Evolutionary conservation across 2,329 filamentous ascomycete species (phyloP).

Genomic region (Phaeosphaeriaceae sp.): DNA sequence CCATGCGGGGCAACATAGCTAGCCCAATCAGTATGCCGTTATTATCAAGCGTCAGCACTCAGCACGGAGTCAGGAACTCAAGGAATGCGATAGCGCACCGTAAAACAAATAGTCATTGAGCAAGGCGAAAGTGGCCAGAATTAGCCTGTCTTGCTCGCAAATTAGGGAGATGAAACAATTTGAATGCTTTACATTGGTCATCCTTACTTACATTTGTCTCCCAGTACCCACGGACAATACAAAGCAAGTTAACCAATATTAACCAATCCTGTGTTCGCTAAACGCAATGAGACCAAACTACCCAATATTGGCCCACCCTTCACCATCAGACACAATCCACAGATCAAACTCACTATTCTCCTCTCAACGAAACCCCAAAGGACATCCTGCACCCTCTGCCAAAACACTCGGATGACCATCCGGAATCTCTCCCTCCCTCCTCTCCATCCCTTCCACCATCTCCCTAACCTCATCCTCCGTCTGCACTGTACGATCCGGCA

Average conservation of each 20-base stretch:
- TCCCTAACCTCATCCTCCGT: conserved; percentile 13
- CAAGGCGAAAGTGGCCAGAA: too few relatives aligned
- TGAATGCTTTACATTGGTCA: too few relatives aligned
- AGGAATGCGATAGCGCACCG: too few relatives aligned
- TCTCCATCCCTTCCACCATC: conserved; percentile 12
- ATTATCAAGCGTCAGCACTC: neutral
- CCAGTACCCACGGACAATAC: too few relatives aligned
- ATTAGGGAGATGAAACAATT: too few relatives aligned
- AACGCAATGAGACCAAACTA: neutral
- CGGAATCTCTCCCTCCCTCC: conserved; percentile 13
- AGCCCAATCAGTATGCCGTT: neutral
- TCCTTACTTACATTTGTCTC: too few relatives aligned
- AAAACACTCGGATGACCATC: conserved; percentile 12
- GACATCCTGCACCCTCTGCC: conserved; percentile 11
- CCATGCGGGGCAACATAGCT: neutral
- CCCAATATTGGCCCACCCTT: neutral
- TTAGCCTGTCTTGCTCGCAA: too few relatives aligned
- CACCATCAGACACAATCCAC: neutral
- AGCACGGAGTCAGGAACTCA: too few relatives aligned
- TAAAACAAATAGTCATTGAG: too few relatives aligned
- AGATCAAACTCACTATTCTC: too few relatives aligned
- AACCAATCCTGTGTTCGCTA: too few relatives aligned
- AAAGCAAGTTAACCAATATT: too few relatives aligned
- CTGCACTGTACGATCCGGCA: conserved; percentile 20
- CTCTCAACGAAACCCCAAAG: conserved; percentile 10